Evolutionary conservation across 352 stramenopile genomes (phyloP).

Genomic region (Pythium oligandrum): DNA sequence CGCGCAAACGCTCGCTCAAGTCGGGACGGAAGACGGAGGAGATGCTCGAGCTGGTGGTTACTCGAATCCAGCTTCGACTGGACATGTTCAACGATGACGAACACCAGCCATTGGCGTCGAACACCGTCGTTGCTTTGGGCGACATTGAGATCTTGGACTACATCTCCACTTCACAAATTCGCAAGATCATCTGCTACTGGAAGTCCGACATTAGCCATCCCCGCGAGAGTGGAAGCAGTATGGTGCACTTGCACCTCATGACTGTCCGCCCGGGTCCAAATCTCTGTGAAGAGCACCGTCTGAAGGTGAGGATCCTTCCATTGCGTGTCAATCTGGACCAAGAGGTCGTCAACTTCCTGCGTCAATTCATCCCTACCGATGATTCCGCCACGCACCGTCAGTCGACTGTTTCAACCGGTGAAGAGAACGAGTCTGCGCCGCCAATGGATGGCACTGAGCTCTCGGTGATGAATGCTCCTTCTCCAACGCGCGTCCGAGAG

Average conservation of each 20-base stretch:
- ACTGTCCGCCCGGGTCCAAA: conserved; percentile 73
- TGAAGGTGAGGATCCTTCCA: conserved; percentile 72
- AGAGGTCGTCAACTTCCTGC: conserved; percentile 83
- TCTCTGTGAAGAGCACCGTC: conserved; percentile 76
- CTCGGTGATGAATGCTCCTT: conserved; percentile 19
- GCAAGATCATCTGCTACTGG: conserved; percentile 89
- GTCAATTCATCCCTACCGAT: conserved; percentile 64
- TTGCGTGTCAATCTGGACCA: conserved; percentile 85
- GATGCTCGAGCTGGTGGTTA: conserved; percentile 83
- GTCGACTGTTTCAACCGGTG: neutral
- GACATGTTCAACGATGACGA: conserved; percentile 83
- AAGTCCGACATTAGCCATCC: conserved; percentile 81
- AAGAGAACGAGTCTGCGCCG: conserved; percentile 16
- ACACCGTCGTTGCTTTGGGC: conserved; percentile 66
- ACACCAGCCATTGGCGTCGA: conserved; percentile 64
- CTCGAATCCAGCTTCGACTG: conserved; percentile 76
- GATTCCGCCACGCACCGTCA: neutral
- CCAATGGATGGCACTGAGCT: conserved; percentile 52
- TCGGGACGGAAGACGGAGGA: conserved; percentile 84
- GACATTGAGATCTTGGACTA: conserved; percentile 86
- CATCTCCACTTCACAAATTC: conserved; percentile 87
- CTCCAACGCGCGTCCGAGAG: conserved; percentile 24
- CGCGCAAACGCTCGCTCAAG: conserved; percentile 59
- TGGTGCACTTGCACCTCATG: conserved; percentile 76
- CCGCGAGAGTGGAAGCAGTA: conserved; percentile 79